A percentile compares a stretch with the other conserved stretches of the same genome.
Evolutionary conservation across 176 grass and related monocot genomes (phyloP).

Genomic region (Thinopyrum elongatum): DNA sequence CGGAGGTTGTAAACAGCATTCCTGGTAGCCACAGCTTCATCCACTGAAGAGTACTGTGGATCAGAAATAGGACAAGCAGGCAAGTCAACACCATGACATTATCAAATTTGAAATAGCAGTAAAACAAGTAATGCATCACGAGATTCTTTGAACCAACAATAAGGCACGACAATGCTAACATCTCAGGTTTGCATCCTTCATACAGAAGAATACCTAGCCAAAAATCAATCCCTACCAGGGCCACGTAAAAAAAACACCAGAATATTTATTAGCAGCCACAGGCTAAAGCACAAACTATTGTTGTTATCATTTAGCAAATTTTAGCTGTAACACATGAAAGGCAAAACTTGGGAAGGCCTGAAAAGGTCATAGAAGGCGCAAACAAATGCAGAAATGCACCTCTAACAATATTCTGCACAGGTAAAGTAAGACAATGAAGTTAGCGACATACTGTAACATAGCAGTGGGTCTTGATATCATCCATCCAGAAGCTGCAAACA

Average conservation of each 20-base stretch:
- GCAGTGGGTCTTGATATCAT: slow-evolving; percentile 90
- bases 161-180: background rate
- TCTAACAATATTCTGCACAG: background rate
- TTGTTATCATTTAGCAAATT: background rate
- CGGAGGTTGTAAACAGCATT: slow-evolving; percentile 81
- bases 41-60: slow-evolving; percentile 63
- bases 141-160: background rate
- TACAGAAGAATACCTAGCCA: background rate
- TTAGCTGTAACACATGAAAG: slow-evolving; percentile 13
- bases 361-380: background rate
- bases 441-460: slow-evolving; percentile 70
- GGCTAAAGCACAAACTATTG: background rate
- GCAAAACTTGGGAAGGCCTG: background rate
- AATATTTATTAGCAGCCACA: background rate
- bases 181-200: background rate
- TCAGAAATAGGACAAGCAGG: background rate
- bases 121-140: background rate
- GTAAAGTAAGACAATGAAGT: background rate
- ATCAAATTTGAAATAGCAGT: slow-evolving; percentile 15
- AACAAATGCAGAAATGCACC: slow-evolving; percentile 2
- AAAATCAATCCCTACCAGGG: background rate
- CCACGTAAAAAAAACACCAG: background rate
- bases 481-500: slow-evolving; percentile 85
- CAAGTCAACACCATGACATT: background rate
- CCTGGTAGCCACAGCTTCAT: slow-evolving; percentile 74